Conservation (phyloP, 805 yeast genomes). For the Metschnikowia lachancei region DNA sequence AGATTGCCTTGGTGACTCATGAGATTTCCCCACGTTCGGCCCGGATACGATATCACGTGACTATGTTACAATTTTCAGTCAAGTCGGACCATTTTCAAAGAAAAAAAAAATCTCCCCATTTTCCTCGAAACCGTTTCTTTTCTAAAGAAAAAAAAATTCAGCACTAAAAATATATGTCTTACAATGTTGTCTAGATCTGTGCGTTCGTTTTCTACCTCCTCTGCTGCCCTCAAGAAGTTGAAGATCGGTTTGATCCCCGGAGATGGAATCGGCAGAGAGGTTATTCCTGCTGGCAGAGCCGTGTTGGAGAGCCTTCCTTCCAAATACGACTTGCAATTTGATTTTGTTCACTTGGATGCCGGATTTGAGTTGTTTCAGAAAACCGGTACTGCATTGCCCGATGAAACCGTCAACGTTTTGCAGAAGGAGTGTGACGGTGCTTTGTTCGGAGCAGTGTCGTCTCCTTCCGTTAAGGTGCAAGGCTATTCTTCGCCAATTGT, state of each 20-base stretch:
- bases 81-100: not conserved
- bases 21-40: conserved; percentile 3
- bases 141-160: too few species aligned
- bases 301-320: conserved; percentile 79
- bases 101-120: not conserved
- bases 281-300: conserved; percentile 93
- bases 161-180: too few species aligned
- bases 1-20: conserved; percentile 3
- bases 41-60: conserved; percentile 1
- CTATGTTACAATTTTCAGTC: not conserved
- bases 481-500: conserved; percentile 99
- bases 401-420: conserved; percentile 78
- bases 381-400: conserved; percentile 96
- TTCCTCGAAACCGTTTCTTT: too few species aligned
- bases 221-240: conserved; percentile 32
- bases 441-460: conserved; percentile 93
- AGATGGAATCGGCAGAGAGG: conserved; percentile 97
- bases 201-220: conserved; percentile 34
- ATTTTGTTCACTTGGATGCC: conserved; percentile 85
- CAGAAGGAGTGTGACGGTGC: conserved; percentile 92
- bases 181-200: conserved; percentile 21
- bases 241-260: conserved; percentile 84
- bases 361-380: conserved; percentile 91
- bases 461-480: conserved; percentile 89
- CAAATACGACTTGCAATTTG: conserved; percentile 72